Base-by-base conservation (phyloP, 164 flowering plant species). In the Malania oleifera region DNA sequence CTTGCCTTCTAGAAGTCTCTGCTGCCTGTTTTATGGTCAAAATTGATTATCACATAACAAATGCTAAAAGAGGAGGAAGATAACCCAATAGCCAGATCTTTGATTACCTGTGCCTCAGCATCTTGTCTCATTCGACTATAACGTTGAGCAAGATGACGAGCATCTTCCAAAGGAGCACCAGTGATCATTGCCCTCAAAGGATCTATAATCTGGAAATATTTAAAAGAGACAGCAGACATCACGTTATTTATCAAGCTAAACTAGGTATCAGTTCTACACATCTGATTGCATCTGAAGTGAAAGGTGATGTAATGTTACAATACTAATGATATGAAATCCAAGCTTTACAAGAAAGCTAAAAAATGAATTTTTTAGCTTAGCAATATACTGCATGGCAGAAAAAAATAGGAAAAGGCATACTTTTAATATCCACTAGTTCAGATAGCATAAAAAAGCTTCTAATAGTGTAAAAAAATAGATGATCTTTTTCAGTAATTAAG, bases 141-240 rank as follows among this genome's bases (percentile, higher is more conserved):
- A 25, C 96, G 95, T 70, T 95, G 99, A 65, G 97, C 99, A 67
- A 95, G 97, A 76, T 95, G 97, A 24, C 99, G 96, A 67, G 99
- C 97, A 78, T 95, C 99, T 76, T 95, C 99, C 60, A 95, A 66
- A 54, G 99, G 99, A 67, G 96, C 67, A 59, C 99, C 87, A 62
- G 38, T 59, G 7, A 77, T 66, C 96, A 95, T 91, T 71, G 91
- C 88, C 75, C 84, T 85, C 64, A 95, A 70, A 25, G 97, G 98
- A 63, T 95, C 99, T 57, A 89, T 62, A 45, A 95, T 62, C 99
- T 95, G 73, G 10, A 56, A 63, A 65, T n/a, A 52, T 18, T 53
- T 60, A 18, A 34, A 46, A 12, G 47, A 25, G 37, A 55, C 25
- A 12, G 20, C 37, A 59, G 17, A 50, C n/a, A 43, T 31, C 9